phyloP scores from a whole-genome alignment of 2,329 filamentous ascomycete genomes.

The Trichophyton verrucosum region DNA sequence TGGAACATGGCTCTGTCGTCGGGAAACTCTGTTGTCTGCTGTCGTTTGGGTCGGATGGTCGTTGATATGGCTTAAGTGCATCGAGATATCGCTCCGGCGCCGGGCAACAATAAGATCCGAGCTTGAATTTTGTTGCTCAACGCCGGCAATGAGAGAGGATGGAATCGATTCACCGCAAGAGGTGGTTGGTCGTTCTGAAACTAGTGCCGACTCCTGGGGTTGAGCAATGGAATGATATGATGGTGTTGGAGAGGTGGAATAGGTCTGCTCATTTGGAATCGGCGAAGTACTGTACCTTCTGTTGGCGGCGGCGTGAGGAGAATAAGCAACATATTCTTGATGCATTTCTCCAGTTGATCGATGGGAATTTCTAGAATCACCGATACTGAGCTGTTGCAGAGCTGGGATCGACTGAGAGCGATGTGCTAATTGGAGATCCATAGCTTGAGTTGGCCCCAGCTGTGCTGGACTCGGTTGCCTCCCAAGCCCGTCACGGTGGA shows the following conservation, averaged over 20 bases:
- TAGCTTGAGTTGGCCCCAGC: slow-evolving; percentile 6
- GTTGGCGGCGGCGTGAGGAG: slow-evolving; percentile 9
- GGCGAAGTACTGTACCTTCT: not conserved
- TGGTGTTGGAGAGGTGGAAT: slow-evolving; percentile 13
- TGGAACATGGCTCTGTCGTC: slow-evolving; percentile 18
- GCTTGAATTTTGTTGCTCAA: slow-evolving; percentile 23
- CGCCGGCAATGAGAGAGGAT: slow-evolving; percentile 31
- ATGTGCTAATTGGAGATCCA: slow-evolving; percentile 7
- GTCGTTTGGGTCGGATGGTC: slow-evolving; percentile 18
- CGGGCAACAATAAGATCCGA: slow-evolving; percentile 5
- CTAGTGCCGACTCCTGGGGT: slow-evolving; percentile 12
- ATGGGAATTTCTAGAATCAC: slow-evolving; percentile 11
- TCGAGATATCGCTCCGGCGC: not conserved
- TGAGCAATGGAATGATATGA: slow-evolving; percentile 20
- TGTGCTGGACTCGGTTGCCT: slow-evolving; percentile 6
- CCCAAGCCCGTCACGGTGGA: slow-evolving; percentile 18
- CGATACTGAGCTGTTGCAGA: slow-evolving; percentile 18
- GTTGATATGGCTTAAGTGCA: not conserved
- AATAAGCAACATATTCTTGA: slow-evolving; percentile 13
- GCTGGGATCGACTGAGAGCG: slow-evolving; percentile 13
- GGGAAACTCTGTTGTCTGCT: slow-evolving; percentile 19
- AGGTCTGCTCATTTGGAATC: slow-evolving; percentile 12
- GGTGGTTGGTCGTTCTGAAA: slow-evolving; percentile 19
- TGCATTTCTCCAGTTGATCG: slow-evolving; percentile 3
- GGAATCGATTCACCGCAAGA: slow-evolving; percentile 25